Percentiles rank a stretch among this genome's conserved stretches.
Conservation (phyloP, 257 asterid genomes). For the Solanum lignicaule region DNA sequence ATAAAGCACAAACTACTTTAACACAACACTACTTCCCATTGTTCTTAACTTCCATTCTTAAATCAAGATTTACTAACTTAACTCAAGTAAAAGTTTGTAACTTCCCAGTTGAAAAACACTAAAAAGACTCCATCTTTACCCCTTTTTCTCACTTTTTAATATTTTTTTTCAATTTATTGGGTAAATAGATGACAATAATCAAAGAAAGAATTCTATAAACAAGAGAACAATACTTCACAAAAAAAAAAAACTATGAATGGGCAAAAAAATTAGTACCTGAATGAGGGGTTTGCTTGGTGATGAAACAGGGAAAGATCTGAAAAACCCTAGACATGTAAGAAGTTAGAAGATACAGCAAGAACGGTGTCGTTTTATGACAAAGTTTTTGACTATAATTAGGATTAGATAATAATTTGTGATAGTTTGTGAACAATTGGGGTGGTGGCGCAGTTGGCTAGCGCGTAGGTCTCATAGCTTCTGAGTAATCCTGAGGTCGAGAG, state of each 20-base stretch:
- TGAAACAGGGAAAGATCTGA: not conserved
- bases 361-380: not conserved
- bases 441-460: slow-evolving; percentile 99
- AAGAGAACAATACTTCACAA: not conserved
- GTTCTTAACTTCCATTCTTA: not conserved
- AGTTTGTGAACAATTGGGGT: slow-evolving; percentile 15
- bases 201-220: not conserved
- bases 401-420: not conserved
- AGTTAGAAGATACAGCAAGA: not conserved
- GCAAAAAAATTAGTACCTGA: not conserved
- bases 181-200: not conserved
- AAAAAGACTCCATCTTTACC: not conserved
- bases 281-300: not conserved
- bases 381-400: too few relatives aligned
- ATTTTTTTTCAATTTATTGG: not conserved
- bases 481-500: slow-evolving; percentile 94
- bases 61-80: not conserved
- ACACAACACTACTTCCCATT: not conserved
- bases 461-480: slow-evolving; percentile 96
- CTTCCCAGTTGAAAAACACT: not conserved
- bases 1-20: not conserved
- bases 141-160: not conserved
- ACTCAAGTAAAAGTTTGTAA: not conserved
- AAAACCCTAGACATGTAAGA: not conserved
- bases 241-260: not conserved